phyloP scores from a whole-genome alignment of 331 rosid genomes.

The Ulmus americana region DNA sequence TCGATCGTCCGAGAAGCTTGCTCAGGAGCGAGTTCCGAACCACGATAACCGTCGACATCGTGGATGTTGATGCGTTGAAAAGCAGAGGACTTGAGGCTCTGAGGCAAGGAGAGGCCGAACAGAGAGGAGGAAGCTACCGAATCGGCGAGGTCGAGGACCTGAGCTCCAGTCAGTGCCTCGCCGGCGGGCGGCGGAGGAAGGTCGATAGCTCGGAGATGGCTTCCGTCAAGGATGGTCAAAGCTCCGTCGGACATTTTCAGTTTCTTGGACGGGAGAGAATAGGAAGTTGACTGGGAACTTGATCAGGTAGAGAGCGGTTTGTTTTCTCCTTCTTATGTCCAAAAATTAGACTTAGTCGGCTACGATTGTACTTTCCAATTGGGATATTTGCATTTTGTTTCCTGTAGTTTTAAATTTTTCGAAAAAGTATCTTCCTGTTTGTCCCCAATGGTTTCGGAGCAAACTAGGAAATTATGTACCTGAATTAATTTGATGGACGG shows the following conservation, averaged over 20 bases:
- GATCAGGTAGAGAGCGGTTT: not conserved
- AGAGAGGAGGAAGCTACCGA: constrained; percentile 47
- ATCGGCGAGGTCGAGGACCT: constrained; percentile 58
- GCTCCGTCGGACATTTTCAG: constrained; percentile 63
- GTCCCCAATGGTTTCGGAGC: no score
- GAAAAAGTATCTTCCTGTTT: no score
- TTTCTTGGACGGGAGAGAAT: constrained; percentile 10
- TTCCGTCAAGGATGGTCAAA: constrained; percentile 65
- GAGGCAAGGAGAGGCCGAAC: constrained; percentile 57
- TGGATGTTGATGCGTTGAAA: constrained; percentile 38
- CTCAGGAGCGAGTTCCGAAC: constrained; percentile 28
- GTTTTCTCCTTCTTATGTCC: not conserved
- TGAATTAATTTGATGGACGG: no score
- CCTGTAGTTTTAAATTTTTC: no score
- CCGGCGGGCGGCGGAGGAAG: constrained; percentile 31
- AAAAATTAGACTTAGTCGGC: no score
- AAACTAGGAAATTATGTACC: no score
- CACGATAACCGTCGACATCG: constrained; percentile 30
- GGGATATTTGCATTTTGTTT: no score
- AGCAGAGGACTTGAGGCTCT: constrained; percentile 47
- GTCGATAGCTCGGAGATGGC: constrained; percentile 42
- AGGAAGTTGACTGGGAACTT: constrained; percentile 11
- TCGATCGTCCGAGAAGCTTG: constrained; percentile 42
- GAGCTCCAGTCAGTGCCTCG: constrained; percentile 45
- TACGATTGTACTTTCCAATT: no score